Percentiles rank a stretch among this genome's conserved stretches.
phyloP scores from a whole-genome alignment of 2,329 filamentous ascomycete genomes.

The Metarhizium guizhouense region DNA sequence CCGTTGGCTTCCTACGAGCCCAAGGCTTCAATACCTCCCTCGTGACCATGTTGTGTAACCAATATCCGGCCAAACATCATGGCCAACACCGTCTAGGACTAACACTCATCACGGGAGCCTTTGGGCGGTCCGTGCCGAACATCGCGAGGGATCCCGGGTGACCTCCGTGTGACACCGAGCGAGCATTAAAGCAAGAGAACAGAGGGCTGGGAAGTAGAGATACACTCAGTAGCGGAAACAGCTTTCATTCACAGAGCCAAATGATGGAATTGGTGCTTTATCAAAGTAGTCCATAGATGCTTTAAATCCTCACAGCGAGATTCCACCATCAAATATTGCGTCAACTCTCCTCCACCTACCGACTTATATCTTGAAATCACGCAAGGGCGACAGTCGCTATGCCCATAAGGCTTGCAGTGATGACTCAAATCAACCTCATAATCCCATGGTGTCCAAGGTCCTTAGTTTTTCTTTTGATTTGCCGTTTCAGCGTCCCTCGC shows the following conservation, averaged over 20 bases:
- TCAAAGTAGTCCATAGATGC: background rate
- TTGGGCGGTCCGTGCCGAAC: background rate
- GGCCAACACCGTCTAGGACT: background rate
- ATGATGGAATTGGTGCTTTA: background rate
- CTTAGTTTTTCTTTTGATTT: background rate
- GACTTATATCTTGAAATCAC: background rate
- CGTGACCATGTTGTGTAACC: background rate
- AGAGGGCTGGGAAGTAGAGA: background rate
- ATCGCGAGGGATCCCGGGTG: background rate
- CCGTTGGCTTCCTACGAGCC: background rate
- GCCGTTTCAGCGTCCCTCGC: background rate
- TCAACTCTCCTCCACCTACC: background rate
- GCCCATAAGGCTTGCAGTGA: background rate
- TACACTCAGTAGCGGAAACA: background rate
- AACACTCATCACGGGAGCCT: too few relatives aligned
- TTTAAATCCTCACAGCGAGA: background rate
- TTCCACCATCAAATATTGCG: background rate
- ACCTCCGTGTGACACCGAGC: background rate
- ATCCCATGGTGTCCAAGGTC: background rate
- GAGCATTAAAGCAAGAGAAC: background rate
- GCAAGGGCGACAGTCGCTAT: background rate
- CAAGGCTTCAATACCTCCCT: background rate
- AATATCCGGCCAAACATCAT: background rate
- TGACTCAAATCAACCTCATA: background rate
- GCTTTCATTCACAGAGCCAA: background rate